A percentile compares a stretch with the other conserved stretches of the same genome.
phyloP scores from a whole-genome alignment of 2,329 filamentous ascomycete species.

The Fusarium chaquense region DNA sequence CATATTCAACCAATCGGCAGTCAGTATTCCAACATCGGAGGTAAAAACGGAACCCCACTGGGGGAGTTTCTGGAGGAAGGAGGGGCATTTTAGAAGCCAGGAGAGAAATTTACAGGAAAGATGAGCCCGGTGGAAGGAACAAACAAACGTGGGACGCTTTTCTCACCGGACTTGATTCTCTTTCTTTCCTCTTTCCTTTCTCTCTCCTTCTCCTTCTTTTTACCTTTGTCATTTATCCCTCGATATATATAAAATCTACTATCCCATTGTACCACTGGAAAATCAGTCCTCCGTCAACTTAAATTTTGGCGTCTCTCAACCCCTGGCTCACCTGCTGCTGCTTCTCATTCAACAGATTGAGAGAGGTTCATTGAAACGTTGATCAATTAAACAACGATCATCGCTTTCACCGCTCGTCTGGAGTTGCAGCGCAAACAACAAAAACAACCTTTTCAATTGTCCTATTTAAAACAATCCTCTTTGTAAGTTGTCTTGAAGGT shows the following conservation, averaged over 20 bases:
- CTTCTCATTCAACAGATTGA: constrained; percentile 44
- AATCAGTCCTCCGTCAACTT: background rate
- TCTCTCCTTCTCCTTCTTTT: constrained; percentile 2
- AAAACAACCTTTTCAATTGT: background rate
- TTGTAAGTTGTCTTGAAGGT: constrained; percentile 19
- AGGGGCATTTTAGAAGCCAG: constrained; percentile 33
- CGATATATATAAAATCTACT: constrained; percentile 17
- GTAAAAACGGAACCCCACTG: constrained; percentile 43
- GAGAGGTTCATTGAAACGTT: constrained; percentile 33
- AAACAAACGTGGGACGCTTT: constrained; percentile 29
- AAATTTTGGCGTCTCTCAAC: constrained; percentile 18
- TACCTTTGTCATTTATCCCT: constrained; percentile 25
- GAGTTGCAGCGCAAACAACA: constrained; percentile 44
- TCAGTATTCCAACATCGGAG: constrained; percentile 33
- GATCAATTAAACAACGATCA: constrained; percentile 35
- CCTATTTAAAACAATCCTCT: constrained; percentile 6
- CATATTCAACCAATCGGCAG: constrained; percentile 36
- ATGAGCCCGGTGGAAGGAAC: constrained; percentile 13
- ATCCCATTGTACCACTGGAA: constrained; percentile 1
- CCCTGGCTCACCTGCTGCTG: constrained; percentile 41
- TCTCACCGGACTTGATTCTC: constrained; percentile 17
- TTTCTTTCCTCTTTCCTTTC: constrained; percentile 12
- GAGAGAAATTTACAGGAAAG: constrained; percentile 41
- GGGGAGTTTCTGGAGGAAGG: constrained; percentile 25
- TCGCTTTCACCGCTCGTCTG: constrained; percentile 43